Evolutionary conservation across 495 filamentous ascomycete genomes (phyloP).

Genomic region (Aspergillus sparsus): DNA sequence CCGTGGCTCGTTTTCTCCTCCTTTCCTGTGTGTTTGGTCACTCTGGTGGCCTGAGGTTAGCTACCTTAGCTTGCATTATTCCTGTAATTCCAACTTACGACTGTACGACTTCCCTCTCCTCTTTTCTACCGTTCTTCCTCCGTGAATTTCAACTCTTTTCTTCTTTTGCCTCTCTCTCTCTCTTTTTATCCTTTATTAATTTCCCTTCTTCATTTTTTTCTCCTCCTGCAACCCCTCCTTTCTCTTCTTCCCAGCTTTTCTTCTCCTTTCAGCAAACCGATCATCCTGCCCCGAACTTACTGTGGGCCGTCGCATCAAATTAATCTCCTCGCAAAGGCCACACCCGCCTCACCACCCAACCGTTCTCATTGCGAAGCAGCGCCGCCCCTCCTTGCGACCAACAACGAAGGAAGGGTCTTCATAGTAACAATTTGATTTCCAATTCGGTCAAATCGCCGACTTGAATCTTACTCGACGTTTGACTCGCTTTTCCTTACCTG

Average conservation of each 20-base stretch:
- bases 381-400: conserved; percentile 14
- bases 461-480: conserved; percentile 8
- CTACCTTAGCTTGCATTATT: conserved; percentile 28
- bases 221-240: conserved; percentile 12
- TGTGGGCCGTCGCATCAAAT: conserved; percentile 18
- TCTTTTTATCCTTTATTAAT: conserved; percentile 17
- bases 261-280: conserved; percentile 18
- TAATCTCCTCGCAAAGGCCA: conserved; percentile 23
- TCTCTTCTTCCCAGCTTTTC: background rate
- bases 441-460: conserved; percentile 12
- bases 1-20: conserved; percentile 32
- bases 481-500: conserved; percentile 14
- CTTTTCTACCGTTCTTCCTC: conserved; percentile 18
- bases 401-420: conserved; percentile 1
- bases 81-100: conserved; percentile 15
- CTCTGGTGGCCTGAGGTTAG: conserved; percentile 28
- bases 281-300: conserved; percentile 16
- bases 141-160: conserved; percentile 11
- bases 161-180: conserved; percentile 16
- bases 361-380: conserved; percentile 18
- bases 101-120: conserved; percentile 29
- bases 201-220: conserved; percentile 19
- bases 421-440: conserved; percentile 11
- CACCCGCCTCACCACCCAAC: conserved; percentile 13
- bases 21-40: conserved; percentile 25